These are phyloP conservation scores for Melanomma pulvis-pyrius DNA, from an alignment of 495 filamentous ascomycete genomes.

Conservation along the genomic window DNA sequence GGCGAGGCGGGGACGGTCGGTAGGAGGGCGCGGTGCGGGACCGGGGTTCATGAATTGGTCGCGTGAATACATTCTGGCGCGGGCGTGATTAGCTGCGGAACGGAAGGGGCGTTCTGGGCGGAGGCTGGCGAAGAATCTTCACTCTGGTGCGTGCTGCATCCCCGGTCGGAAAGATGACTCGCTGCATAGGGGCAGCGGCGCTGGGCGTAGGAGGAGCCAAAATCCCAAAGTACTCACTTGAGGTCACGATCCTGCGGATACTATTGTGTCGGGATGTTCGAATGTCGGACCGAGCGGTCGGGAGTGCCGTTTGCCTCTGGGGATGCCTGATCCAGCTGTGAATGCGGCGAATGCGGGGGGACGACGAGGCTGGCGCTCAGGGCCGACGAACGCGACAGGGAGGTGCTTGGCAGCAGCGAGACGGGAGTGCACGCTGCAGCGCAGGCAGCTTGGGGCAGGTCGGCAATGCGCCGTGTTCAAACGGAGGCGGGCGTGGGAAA, in stretches of 20 bases:
- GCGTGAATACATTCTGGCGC: conserved; percentile 48
- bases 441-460: not conserved
- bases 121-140: not conserved
- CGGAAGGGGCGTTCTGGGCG: not conserved
- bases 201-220: not conserved
- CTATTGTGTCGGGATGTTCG: not conserved
- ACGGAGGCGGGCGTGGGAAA: not conserved
- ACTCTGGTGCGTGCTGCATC: not conserved
- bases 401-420: conserved; percentile 4
- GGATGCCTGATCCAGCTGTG: not conserved
- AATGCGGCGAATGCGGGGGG: conserved; percentile 28
- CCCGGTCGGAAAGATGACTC: conserved; percentile 4
- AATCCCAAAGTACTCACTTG: conserved; percentile 21
- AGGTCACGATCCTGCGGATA: conserved; percentile 13
- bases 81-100: conserved; percentile 10
- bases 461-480: not conserved
- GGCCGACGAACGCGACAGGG: conserved; percentile 8
- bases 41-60: conserved; percentile 90
- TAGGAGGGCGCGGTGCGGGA: conserved; percentile 87
- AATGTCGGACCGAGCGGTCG: not conserved
- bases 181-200: conserved; percentile 14
- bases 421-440: conserved; percentile 6
- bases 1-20: conserved; percentile 75
- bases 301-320: not conserved
- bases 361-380: conserved; percentile 16